Conservation (phyloP, 495 filamentous ascomycete species). For the Talaromyces wortmannii region DNA sequence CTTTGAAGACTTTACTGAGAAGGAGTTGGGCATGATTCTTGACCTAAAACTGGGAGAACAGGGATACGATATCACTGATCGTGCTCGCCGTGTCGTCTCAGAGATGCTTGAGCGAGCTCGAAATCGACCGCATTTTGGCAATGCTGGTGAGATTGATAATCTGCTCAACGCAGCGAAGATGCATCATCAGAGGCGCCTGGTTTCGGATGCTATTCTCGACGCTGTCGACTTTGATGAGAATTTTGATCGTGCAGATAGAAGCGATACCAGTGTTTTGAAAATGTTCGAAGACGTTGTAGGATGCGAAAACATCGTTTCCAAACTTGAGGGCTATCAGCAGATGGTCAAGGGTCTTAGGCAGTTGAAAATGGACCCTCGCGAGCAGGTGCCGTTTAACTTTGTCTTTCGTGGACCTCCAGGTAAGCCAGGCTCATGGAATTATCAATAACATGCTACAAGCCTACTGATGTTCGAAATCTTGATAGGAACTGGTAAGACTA, state of each 20-base stretch:
- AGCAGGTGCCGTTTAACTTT: constrained; percentile 54
- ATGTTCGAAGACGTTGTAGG: constrained; percentile 65
- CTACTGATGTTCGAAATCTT: background rate
- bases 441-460: background rate
- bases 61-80: constrained; percentile 31
- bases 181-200: constrained; percentile 45
- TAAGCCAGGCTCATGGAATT: constrained; percentile 14
- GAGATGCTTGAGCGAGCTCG: constrained; percentile 32
- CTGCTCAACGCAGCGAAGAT: constrained; percentile 54
- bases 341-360: constrained; percentile 42
- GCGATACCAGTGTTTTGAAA: constrained; percentile 41
- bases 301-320: constrained; percentile 50
- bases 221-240: constrained; percentile 64
- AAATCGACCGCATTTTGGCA: constrained; percentile 46
- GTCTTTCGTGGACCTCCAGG: constrained; percentile 59
- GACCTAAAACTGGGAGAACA: constrained; percentile 47
- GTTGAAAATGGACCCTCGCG: constrained; percentile 48
- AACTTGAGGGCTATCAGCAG: constrained; percentile 55
- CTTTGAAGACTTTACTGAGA: constrained; percentile 64
- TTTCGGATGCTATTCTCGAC: constrained; percentile 33
- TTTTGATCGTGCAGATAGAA: constrained; percentile 46
- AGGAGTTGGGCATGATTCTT: constrained; percentile 51
- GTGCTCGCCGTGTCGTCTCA: constrained; percentile 30
- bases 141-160: constrained; percentile 57
- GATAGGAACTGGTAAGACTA: constrained; percentile 68